phyloP scores from a whole-genome alignment of 306 rosid species.

The Begonia fuchsioides region DNA sequence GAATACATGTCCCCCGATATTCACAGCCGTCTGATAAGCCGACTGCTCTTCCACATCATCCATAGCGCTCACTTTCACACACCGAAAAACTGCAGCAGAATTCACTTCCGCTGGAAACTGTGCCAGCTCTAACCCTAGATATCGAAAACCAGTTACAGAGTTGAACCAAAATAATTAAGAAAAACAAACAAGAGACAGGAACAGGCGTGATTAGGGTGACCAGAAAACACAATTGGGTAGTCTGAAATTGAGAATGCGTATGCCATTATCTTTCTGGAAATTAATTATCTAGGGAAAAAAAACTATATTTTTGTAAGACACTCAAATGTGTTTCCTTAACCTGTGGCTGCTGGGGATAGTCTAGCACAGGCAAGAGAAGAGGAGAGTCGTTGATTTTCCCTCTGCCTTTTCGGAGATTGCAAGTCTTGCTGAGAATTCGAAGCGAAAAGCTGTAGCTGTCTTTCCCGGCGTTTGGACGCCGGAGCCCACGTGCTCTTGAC shows the following conservation, averaged over 20 bases:
- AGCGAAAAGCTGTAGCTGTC: slow-evolving; percentile 50
- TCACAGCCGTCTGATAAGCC: slow-evolving; percentile 89
- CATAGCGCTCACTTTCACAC: slow-evolving; percentile 77
- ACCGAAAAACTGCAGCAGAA: slow-evolving; percentile 75
- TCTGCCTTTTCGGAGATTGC: slow-evolving; percentile 28
- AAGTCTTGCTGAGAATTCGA: slow-evolving; percentile 11
- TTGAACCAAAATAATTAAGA: too few species aligned
- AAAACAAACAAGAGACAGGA: too few species aligned
- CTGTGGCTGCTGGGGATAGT: slow-evolving; percentile 55
- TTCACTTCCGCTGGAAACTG: slow-evolving; percentile 73
- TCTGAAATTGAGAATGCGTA: too few species aligned
- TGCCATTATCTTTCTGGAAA: not conserved
- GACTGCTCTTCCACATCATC: slow-evolving; percentile 73
- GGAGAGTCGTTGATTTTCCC: slow-evolving; percentile 27
- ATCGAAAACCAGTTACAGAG: not conserved
- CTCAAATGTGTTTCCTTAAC: slow-evolving; percentile 16
- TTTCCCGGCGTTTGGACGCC: slow-evolving; percentile 79
- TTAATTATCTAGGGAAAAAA: not conserved
- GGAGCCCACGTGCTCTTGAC: slow-evolving; percentile 99
- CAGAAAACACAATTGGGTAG: too few species aligned
- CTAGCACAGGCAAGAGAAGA: slow-evolving; percentile 44
- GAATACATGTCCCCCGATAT: slow-evolving; percentile 88
- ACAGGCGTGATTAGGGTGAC: too few species aligned
- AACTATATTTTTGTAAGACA: not conserved
- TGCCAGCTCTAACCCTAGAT: slow-evolving; percentile 88